These are phyloP conservation scores for Aspergillus aculeatinus DNA, from an alignment of 2,329 filamentous ascomycete species.

Conservation along the genomic window DNA sequence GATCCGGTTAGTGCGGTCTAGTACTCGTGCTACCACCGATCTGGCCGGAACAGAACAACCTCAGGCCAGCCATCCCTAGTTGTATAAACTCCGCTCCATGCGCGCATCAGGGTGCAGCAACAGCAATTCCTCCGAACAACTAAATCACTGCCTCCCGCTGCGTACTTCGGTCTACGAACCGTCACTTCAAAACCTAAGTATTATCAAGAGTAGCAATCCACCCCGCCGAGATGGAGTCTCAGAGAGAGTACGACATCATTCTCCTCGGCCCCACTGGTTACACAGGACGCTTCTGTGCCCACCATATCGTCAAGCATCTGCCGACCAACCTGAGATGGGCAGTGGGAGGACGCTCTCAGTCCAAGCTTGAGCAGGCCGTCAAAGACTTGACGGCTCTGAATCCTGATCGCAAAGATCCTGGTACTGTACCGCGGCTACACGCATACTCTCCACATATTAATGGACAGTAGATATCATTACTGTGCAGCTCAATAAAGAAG, in stretches of 20 bases:
- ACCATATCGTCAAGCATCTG: conserved; percentile 69
- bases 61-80: neutral
- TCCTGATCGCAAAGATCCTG: conserved; percentile 68
- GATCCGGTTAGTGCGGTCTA: conserved; percentile 2
- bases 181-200: neutral
- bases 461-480: conserved; percentile 43
- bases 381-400: conserved; percentile 66
- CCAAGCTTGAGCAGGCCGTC: conserved; percentile 70
- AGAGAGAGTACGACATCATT: conserved; percentile 62
- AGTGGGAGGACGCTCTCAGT: conserved; percentile 75
- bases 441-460: conserved; percentile 6
- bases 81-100: neutral
- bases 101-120: neutral
- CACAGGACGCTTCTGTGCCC: conserved; percentile 73
- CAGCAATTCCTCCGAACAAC: neutral
- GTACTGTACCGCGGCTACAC: conserved; percentile 42
- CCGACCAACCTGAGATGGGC: conserved; percentile 84
- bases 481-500: conserved; percentile 49
- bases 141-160: too few species aligned
- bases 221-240: conserved; percentile 38
- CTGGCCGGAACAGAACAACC: neutral
- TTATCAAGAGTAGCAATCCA: neutral
- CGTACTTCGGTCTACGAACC: neutral
- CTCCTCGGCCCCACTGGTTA: conserved; percentile 74
- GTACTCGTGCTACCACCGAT: neutral